These are phyloP conservation scores for Ceratocystis ficicola DNA, from an alignment of 2,329 filamentous ascomycete genomes.

Conservation along the genomic window DNA sequence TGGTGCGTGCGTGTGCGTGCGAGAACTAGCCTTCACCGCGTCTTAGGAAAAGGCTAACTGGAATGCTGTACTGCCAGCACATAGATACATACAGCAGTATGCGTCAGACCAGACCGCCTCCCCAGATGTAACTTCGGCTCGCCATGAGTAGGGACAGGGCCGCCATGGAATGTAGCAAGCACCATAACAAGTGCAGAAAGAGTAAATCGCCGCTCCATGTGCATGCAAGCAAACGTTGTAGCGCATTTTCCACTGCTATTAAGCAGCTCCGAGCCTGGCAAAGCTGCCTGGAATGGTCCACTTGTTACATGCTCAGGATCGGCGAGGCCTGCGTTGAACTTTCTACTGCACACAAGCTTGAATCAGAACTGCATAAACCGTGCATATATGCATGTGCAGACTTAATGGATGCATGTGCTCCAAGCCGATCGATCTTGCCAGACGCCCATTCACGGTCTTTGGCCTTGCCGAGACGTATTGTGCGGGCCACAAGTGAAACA, in stretches of 20 bases:
- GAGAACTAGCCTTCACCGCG: no score
- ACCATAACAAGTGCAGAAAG: neutral
- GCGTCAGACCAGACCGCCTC: neutral
- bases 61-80: conserved; percentile 1
- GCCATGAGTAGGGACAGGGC: neutral
- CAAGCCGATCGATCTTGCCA: neutral
- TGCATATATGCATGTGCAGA: conserved; percentile 6
- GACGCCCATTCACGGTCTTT: neutral
- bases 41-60: neutral
- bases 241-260: neutral
- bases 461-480: neutral
- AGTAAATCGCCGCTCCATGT: neutral
- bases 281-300: neutral
- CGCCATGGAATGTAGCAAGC: neutral
- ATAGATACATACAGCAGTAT: neutral
- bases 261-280: neutral
- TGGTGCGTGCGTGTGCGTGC: no score
- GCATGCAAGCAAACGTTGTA: neutral
- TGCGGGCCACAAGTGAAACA: conserved; percentile 7
- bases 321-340: neutral
- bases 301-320: neutral
- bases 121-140: neutral
- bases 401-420: neutral
- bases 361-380: neutral
- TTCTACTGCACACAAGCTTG: neutral